phyloP scores from a whole-genome alignment of 306 rosid genomes.

The Malus sieversii region DNA sequence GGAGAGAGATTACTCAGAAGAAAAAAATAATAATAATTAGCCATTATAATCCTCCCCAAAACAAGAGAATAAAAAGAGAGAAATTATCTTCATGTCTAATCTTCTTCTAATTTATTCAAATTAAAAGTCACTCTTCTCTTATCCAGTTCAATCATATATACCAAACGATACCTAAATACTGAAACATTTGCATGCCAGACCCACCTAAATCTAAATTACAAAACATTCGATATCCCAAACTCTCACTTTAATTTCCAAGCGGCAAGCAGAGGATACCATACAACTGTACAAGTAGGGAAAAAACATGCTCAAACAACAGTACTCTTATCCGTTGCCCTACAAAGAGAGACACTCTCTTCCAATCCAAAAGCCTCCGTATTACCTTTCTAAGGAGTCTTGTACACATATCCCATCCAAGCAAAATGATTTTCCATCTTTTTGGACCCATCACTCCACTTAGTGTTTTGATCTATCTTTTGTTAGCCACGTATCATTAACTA shows the following conservation, averaged over 20 bases:
- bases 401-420: background rate
- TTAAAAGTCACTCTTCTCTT: no score
- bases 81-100: no score
- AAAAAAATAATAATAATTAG: no score
- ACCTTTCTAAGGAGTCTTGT: background rate
- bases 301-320: conserved; percentile 4
- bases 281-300: background rate
- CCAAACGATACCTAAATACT: no score
- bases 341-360: background rate
- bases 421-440: background rate
- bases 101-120: no score
- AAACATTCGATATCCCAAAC: conserved; percentile 13
- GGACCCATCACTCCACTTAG: background rate
- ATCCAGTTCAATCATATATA: no score
- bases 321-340: background rate
- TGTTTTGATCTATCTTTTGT: background rate
- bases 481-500: background rate
- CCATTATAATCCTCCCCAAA: background rate
- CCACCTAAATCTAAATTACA: conserved; percentile 4
- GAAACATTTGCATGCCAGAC: background rate
- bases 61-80: no score
- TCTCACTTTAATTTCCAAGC: background rate
- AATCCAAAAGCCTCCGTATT: background rate
- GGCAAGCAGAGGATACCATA: background rate
- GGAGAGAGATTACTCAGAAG: background rate